Base-by-base conservation (phyloP, 805 yeast genomes). In the Ogataea methylovora region DNA sequence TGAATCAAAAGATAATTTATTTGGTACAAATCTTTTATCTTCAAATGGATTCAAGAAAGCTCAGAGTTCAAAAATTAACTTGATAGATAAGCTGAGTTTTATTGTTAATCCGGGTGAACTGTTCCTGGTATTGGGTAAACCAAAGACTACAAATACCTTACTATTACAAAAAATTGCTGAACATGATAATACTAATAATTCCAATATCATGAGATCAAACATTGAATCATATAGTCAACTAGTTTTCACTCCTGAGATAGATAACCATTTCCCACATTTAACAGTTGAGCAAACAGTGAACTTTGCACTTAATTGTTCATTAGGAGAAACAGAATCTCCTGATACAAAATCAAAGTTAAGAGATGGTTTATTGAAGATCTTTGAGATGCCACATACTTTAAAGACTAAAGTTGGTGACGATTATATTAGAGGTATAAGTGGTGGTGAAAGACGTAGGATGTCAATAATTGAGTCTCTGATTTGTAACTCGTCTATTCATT, bases 361-460 rank as follows among this genome's bases (percentile, higher is more conserved):
- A 32, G 74, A 71, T 22, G 67, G 76, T 52, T 22, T 30, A 12
- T 16, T 30, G 20, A 71, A 76, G 49, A 59, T 67, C 24, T 78
- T 73, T 48, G 85, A 84, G 39, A 61, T 79, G 27, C 58, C 68
- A 8, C 84, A 76, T 52, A 73, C 84, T 5, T 63, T 64, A 40
- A 50, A 63, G 43, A 66, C 76, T 17, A 58, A 58, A 38, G 74
- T 61, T 29, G 67, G 67, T 34, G 60, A 67, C 41, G 73, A 68
- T 38, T 63, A 55, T 33, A 65, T 74, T 14, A 64, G 79, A 47
- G 82, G 82, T 48, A 73, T 80, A 27, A 78, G 90, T 33, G 90
- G 94, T 49, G 92, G 94, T 66, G 92, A 84, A 60, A 65, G 94
- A 44, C 82, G 83, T 58, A 73, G 94, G 63, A 90, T 84, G 3